Conservation (phyloP, 805 yeast species). For the Teunomyces pallodes region DNA sequence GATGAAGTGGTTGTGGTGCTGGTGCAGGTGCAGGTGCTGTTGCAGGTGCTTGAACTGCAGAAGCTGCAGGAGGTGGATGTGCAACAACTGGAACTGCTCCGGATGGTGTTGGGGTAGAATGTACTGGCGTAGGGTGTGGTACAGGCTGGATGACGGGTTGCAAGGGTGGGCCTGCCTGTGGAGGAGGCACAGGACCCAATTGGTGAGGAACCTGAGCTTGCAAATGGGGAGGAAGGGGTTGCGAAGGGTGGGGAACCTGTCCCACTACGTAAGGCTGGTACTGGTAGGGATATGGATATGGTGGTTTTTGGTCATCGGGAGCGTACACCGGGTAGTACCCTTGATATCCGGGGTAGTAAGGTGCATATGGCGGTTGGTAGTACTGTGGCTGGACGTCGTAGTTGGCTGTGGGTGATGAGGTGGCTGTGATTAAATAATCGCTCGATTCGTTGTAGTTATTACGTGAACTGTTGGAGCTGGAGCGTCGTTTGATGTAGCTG, state of each 20-base stretch:
- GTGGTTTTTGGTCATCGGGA: background rate
- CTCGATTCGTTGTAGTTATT: slow-evolving; percentile 8
- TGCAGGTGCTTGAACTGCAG: slow-evolving; percentile 5
- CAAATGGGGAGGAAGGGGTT: background rate
- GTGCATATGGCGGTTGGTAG: slow-evolving; percentile 5
- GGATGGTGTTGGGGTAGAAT: slow-evolving; percentile 3
- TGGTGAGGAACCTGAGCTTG: background rate
- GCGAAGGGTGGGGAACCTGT: background rate
- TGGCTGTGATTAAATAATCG: slow-evolving; percentile 8
- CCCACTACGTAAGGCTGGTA: background rate
- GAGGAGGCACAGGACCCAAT: slow-evolving; percentile 1
- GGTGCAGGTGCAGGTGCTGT: slow-evolving; percentile 7
- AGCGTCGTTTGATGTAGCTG: slow-evolving; percentile 47
- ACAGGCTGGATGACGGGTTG: slow-evolving; percentile 6
- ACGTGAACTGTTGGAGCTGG: slow-evolving; percentile 33
- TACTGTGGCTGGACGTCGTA: slow-evolving; percentile 4
- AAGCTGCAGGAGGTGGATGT: slow-evolving; percentile 4
- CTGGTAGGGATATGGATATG: background rate
- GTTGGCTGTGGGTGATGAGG: slow-evolving; percentile 5
- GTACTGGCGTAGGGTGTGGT: slow-evolving; percentile 1
- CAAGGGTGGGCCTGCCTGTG: slow-evolving; percentile 3
- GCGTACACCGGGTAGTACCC: slow-evolving; percentile 3
- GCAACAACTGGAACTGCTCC: background rate
- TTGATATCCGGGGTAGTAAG: slow-evolving; percentile 5
- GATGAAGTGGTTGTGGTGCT: slow-evolving; percentile 4